Base-by-base conservation (phyloP, 78 protist species). In the Neovahlkampfia damariscottae region DNA sequence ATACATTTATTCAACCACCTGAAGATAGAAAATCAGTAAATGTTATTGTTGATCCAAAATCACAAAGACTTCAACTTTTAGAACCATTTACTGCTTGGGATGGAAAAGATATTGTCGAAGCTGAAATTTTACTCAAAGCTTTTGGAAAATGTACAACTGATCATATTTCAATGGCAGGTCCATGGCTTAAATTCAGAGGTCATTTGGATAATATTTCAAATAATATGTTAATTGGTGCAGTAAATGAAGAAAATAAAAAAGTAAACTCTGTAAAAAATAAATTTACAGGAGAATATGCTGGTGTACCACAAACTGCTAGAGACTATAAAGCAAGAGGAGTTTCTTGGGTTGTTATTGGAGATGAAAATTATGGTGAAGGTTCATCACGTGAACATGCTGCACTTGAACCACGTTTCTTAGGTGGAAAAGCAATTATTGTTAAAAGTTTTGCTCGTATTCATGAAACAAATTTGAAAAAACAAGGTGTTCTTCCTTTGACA, bases 91-190 rank as follows among this genome's bases (percentile, higher is more conserved):
- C 19, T 10, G 6, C 88, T 67, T 94, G 95, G 95, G 89, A 90
- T 74, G 91, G 91, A 19, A 72, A 90, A 82, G 95, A 90, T 84
- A 31, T 19, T n/a, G 34, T 71, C 31, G 74, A 2, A 19, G 80
- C 89, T 72, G 85, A 82, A 62, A 80, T 94, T 9, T 83, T 94
- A 41, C 86, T 94, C 88, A 90, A 92, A 86, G 90, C 85, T 62
- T 78, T 84, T 84, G 98, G 98, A 80, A 94, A 94, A 85, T 90
- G 95, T 88, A 94, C 98, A 71, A 94, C 98, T 10, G 98, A 94
- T 82, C 98, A 94, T 91, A 94, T 94, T 3, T 85, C 91, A 9
- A 80, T 81, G 91, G 98, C 96, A 38, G 98, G 98, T 39, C 94
- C 95, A 41, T 94, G 97, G 97, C 86, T 94, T 80, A 90, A 88